Conservation (phyloP, 371 early-diverging fungal species). For the Dipsacomyces acuminosporus region DNA sequence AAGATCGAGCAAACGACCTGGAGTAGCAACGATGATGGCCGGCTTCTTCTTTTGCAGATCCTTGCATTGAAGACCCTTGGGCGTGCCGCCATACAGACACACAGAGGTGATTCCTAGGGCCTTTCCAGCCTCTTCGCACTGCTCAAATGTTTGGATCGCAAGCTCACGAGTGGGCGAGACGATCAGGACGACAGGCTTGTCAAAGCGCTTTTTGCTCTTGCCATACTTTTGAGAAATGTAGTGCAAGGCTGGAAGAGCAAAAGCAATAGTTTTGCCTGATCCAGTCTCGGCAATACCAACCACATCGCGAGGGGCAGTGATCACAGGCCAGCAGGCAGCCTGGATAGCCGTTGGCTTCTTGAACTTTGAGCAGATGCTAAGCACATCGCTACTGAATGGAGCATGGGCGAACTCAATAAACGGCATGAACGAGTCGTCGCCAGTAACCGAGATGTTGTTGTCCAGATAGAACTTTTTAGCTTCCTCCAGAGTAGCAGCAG, state of each 20-base stretch:
- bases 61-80: conserved; percentile 70
- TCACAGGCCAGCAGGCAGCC: conserved; percentile 89
- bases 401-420: conserved; percentile 73
- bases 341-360: conserved; percentile 94
- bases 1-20: conserved; percentile 94
- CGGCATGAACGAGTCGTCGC: conserved; percentile 65
- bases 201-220: conserved; percentile 10
- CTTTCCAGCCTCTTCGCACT: conserved; percentile 40
- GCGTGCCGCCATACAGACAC: conserved; percentile 77
- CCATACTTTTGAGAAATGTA: conserved; percentile 63
- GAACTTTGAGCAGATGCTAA: conserved; percentile 80
- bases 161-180: conserved; percentile 98
- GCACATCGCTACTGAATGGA: conserved; percentile 62
- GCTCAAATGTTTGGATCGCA: conserved; percentile 76
- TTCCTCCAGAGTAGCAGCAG: conserved; percentile 22
- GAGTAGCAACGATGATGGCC: conserved; percentile 97
- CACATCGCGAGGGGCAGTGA: conserved; percentile 73
- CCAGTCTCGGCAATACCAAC: conserved; percentile 97
- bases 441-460: conserved; percentile 61
- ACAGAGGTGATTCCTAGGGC: conserved; percentile 51
- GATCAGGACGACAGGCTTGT: conserved; percentile 64
- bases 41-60: conserved; percentile 69
- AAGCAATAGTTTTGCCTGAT: conserved; percentile 99
- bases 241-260: conserved; percentile 80
- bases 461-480: conserved; percentile 57